Conservation (phyloP, 2,329 filamentous ascomycete species). For the Paecilomyces sp. region DNA sequence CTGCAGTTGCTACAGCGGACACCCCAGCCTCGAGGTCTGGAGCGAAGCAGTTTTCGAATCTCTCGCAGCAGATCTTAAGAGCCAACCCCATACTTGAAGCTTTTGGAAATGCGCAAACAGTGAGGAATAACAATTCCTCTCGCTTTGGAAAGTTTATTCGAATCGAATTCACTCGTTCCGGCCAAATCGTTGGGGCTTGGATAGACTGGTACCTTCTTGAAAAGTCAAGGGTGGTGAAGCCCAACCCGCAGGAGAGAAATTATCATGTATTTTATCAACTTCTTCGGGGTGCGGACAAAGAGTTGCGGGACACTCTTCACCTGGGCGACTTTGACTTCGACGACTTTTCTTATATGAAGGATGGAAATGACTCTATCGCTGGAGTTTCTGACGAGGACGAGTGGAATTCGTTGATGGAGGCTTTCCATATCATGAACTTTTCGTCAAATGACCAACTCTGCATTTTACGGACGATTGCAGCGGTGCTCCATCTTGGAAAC, state of each 20-base stretch:
- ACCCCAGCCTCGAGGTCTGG: conserved; percentile 54
- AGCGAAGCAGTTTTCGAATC: conserved; percentile 65
- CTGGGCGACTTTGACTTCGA: conserved; percentile 68
- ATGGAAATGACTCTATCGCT: conserved; percentile 83
- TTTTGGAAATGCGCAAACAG: conserved; percentile 96
- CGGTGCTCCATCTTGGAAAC: conserved; percentile 89
- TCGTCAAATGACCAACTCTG: conserved; percentile 73
- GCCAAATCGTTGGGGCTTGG: conserved; percentile 89
- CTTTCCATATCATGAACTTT: conserved; percentile 92
- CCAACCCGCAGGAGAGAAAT: conserved; percentile 83
- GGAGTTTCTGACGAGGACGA: conserved; percentile 87
- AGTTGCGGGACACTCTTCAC: conserved; percentile 69
- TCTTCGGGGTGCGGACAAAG: conserved; percentile 69
- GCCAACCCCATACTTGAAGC: conserved; percentile 97
- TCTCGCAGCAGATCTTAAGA: conserved; percentile 91
- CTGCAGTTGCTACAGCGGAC: conserved; percentile 83
- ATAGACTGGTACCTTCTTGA: conserved; percentile 98
- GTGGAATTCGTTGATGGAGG: conserved; percentile 84
- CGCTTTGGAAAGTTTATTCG: conserved; percentile 98
- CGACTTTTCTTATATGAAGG: conserved; percentile 84
- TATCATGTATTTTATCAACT: conserved; percentile 98
- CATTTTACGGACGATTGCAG: conserved; percentile 81
- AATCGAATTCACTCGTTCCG: conserved; percentile 83
- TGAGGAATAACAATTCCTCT: conserved; percentile 97
- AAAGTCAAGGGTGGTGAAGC: conserved; percentile 90